Evolutionary conservation across 371 early-diverging fungal genomes (phyloP).

Genomic region (Actinomortierella ambigua): DNA sequence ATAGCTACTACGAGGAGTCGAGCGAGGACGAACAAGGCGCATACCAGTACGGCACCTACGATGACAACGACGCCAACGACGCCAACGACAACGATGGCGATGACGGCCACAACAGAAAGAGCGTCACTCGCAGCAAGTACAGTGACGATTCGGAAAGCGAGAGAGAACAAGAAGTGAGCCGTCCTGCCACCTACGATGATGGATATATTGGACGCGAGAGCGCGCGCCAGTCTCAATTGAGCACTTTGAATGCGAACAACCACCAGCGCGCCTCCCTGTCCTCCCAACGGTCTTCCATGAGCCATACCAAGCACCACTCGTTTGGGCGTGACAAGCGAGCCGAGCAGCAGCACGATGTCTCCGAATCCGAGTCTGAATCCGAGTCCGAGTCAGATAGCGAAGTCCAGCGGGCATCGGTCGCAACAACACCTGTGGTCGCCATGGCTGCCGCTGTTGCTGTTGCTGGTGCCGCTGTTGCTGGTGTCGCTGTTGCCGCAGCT

Average conservation of each 20-base stretch:
- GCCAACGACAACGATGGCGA: conserved; percentile 4
- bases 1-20: not conserved
- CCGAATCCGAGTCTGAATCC: conserved; percentile 31
- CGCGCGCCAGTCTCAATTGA: no score
- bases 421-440: not conserved
- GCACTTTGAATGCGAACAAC: no score
- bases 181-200: no score
- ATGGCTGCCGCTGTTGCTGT: not conserved
- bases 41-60: conserved; percentile 3
- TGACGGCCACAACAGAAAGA: not conserved
- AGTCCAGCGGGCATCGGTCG: conserved; percentile 4
- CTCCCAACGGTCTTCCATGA: conserved; percentile 32
- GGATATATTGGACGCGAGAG: no score
- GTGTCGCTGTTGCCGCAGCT: not conserved
- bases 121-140: no score
- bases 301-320: conserved; percentile 37
- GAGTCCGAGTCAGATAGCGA: conserved; percentile 27
- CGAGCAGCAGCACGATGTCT: conserved; percentile 14
- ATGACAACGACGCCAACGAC: not conserved
- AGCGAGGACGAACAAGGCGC: conserved; percentile 13
- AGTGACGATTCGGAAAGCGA: no score
- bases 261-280: conserved; percentile 21
- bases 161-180: no score
- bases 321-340: conserved; percentile 30
- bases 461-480: not conserved